These are phyloP conservation scores for Myriangium duriaei DNA, from an alignment of 2,329 filamentous ascomycete genomes.

Conservation along the genomic window DNA sequence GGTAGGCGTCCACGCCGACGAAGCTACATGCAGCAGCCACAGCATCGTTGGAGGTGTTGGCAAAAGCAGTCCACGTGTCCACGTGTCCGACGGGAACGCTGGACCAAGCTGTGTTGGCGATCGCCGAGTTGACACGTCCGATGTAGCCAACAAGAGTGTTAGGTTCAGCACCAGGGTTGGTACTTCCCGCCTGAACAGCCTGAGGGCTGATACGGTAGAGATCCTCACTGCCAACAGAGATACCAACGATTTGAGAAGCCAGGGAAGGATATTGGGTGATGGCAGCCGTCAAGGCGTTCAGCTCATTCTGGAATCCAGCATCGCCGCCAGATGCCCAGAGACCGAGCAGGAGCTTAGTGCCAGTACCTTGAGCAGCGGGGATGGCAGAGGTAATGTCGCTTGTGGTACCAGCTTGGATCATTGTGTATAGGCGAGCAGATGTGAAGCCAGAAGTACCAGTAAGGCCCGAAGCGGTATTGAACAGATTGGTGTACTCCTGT, in stretches of 20 bases:
- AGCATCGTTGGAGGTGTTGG: conserved; percentile 53
- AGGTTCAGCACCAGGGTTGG: conserved; percentile 7
- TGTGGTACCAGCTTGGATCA: conserved; percentile 43
- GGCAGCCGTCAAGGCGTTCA: conserved; percentile 57
- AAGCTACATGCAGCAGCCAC: conserved; percentile 63
- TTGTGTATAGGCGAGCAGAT: conserved; percentile 63
- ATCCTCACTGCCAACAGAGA: conserved; percentile 80
- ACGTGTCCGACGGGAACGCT: conserved; percentile 61
- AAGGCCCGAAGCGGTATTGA: conserved; percentile 49
- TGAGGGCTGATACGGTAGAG: conserved; percentile 26
- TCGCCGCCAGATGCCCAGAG: conserved; percentile 66
- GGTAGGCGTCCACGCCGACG: conserved; percentile 63
- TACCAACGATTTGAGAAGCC: conserved; percentile 59
- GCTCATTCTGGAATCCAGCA: conserved; percentile 55
- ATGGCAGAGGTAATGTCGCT: conserved; percentile 57
- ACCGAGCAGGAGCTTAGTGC: conserved; percentile 68
- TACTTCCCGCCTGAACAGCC: conserved; percentile 2
- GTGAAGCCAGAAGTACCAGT: conserved; percentile 47
- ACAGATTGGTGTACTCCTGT: conserved; percentile 54
- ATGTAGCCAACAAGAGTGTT: conserved; percentile 5
- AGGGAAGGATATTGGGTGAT: conserved; percentile 59
- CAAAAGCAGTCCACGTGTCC: conserved; percentile 69
- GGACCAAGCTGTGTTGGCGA: conserved; percentile 6
- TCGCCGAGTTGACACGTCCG: conserved; percentile 3
- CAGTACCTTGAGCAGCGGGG: conserved; percentile 67